phyloP scores from a whole-genome alignment of 129 eudicot species.

The Ambrosia trifida region DNA sequence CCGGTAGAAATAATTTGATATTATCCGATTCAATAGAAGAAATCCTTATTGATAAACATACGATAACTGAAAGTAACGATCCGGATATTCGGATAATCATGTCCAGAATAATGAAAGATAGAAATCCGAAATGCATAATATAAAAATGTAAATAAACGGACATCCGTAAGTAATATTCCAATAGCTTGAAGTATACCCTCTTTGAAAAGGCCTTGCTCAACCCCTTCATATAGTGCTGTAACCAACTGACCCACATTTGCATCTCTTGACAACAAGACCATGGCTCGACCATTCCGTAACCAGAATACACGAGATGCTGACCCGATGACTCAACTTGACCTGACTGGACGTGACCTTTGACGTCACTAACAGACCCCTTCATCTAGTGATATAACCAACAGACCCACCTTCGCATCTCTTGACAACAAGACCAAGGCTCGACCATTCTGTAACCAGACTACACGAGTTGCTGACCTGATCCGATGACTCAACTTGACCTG shows the following conservation, averaged over 20 bases:
- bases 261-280: constrained; percentile 25
- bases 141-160: neutral
- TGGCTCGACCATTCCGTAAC: constrained; percentile 36
- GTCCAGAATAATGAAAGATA: neutral
- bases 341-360: constrained; percentile 52
- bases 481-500: too few species aligned
- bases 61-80: too few species aligned
- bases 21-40: too few species aligned
- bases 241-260: constrained; percentile 28
- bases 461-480: too few species aligned
- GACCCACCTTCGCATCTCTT: too few species aligned
- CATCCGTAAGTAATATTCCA: constrained; percentile 4
- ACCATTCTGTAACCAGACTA: too few species aligned
- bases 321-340: constrained; percentile 42
- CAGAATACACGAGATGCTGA: constrained; percentile 42
- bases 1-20: too few species aligned
- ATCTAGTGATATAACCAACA: too few species aligned
- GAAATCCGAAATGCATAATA: neutral
- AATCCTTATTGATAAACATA: too few species aligned
- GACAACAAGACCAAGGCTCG: too few species aligned
- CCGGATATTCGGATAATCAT: too few species aligned
- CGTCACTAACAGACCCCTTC: constrained; percentile 15
- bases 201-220: constrained; percentile 27
- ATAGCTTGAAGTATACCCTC: constrained; percentile 15
- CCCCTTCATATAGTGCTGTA: constrained; percentile 25